Conservation (phyloP, 2,329 filamentous ascomycete species). For the Calonectria crousiana region DNA sequence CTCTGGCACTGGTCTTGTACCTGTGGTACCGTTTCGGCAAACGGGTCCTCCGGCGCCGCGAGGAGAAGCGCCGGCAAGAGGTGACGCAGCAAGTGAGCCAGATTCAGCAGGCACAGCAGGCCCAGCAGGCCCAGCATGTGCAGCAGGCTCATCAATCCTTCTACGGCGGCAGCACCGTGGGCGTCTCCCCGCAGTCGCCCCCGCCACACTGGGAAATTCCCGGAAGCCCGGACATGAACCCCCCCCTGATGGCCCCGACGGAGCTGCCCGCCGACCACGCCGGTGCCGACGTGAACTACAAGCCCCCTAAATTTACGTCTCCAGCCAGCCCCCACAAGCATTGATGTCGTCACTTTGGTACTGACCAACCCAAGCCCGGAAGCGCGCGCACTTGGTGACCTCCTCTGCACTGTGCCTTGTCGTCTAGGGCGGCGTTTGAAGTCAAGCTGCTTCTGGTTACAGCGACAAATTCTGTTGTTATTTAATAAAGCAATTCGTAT, state of each 20-base stretch:
- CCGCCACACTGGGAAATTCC: neutral
- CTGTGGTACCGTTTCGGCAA: constrained; percentile 23
- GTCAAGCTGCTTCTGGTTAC: too few species aligned
- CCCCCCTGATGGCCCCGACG: neutral
- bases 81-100: neutral
- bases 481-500: too few species aligned
- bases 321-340: neutral
- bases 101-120: neutral
- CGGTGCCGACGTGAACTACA: neutral
- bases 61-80: neutral
- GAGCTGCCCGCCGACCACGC: neutral
- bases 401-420: too few species aligned
- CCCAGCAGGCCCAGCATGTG: neutral
- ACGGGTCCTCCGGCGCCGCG: constrained; percentile 8
- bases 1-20: constrained; percentile 36
- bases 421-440: too few species aligned
- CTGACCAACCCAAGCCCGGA: neutral
- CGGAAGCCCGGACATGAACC: neutral
- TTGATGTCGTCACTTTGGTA: neutral
- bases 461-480: too few species aligned
- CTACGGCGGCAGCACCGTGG: constrained; percentile 11
- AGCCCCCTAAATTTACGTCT: neutral
- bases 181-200: neutral
- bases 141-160: neutral
- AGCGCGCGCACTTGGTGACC: too few species aligned